Percentiles rank a stretch among this genome's conserved stretches.
Conservation (phyloP, 2,329 filamentous ascomycete species). For the Macroventuria anomochaeta region DNA sequence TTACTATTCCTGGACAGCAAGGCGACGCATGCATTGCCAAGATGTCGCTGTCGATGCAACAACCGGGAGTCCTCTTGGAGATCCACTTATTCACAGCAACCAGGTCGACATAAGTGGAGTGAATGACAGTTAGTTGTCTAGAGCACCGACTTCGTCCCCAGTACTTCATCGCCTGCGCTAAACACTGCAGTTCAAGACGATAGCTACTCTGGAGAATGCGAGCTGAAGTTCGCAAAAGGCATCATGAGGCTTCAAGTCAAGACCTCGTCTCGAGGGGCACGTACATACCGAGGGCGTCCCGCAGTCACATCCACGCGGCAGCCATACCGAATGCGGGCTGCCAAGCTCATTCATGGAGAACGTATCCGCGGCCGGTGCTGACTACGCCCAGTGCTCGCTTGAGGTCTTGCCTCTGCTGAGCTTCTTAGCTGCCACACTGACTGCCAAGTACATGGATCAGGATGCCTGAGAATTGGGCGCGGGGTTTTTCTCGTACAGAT, state of each 20-base stretch:
- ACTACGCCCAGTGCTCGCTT: neutral
- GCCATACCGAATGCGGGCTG: neutral
- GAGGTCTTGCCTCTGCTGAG: neutral
- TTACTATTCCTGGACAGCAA: neutral
- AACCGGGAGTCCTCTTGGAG: neutral
- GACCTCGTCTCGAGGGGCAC: constrained; percentile 9
- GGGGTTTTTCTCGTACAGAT: constrained; percentile 5
- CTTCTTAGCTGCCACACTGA: neutral
- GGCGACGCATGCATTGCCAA: constrained; percentile 8
- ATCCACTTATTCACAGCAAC: neutral
- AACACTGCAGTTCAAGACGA: neutral
- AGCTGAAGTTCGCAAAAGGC: too few species aligned
- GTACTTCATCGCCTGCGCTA: too few species aligned
- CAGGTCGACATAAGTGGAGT: neutral
- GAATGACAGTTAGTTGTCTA: neutral
- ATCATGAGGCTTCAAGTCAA: neutral
- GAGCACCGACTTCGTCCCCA: neutral
- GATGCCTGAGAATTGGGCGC: neutral
- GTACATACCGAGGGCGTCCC: neutral
- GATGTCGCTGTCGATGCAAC: constrained; percentile 1
- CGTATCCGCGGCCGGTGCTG: constrained; percentile 17
- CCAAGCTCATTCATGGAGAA: constrained; percentile 7
- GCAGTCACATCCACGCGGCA: constrained; percentile 4
- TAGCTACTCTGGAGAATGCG: neutral
- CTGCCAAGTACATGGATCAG: constrained; percentile 4